Percentiles rank a stretch among this genome's conserved stretches.
Evolutionary conservation across 108 stramenopile species (phyloP).

Genomic region (Epithemia pelagica): DNA sequence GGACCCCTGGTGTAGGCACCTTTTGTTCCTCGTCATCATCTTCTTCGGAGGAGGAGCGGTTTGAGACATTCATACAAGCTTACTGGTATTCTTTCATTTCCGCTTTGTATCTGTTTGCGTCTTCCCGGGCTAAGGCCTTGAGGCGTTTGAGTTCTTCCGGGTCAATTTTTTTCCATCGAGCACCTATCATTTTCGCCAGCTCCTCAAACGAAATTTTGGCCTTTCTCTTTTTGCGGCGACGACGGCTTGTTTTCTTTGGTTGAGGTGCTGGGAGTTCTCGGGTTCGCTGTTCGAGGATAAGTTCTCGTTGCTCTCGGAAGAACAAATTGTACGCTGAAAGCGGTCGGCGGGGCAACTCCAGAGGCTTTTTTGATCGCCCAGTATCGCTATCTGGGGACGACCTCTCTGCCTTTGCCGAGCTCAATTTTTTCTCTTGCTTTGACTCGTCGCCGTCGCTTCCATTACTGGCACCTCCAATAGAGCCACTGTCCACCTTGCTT

Average conservation of each 20-base stretch:
- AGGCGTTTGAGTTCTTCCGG: background rate
- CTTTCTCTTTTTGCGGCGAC: constrained; percentile 20
- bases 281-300: background rate
- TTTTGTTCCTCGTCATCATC: background rate
- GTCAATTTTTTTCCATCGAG: constrained; percentile 41
- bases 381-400: too few relatives aligned
- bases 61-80: background rate
- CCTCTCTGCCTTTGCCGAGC: too few relatives aligned
- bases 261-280: background rate
- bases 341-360: constrained; percentile 8
- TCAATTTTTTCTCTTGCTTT: too few relatives aligned
- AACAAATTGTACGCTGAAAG: constrained; percentile 17
- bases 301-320: constrained; percentile 6
- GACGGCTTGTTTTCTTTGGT: background rate
- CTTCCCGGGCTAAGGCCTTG: background rate
- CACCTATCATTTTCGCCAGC: constrained; percentile 56
- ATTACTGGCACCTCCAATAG: too few relatives aligned
- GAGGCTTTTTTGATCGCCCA: constrained; percentile 11
- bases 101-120: background rate
- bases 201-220: constrained; percentile 76
- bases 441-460: too few relatives aligned
- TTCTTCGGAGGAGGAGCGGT: background rate
- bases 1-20: too few relatives aligned
- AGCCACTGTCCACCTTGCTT: too few relatives aligned
- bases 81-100: background rate